Percentiles rank a stretch among this genome's conserved stretches.
Evolutionary conservation across 129 eudicot species (phyloP).

Genomic region (Tagetes erecta): DNA sequence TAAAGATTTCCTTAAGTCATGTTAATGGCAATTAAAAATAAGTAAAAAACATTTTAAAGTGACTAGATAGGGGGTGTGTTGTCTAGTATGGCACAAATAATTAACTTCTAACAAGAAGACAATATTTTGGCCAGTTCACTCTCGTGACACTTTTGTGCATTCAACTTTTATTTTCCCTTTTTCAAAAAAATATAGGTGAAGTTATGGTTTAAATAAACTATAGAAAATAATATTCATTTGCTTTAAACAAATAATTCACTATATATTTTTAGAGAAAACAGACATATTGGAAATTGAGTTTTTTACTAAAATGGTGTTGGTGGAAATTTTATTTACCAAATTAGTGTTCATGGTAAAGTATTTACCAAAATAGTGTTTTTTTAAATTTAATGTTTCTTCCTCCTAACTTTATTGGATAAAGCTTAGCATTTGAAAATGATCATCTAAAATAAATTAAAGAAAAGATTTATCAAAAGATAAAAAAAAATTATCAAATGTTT

Average conservation of each 20-base stretch:
- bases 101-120: slow-evolving; percentile 27
- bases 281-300: not conserved
- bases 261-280: not conserved
- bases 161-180: not conserved
- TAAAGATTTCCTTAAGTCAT: not conserved
- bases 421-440: too few species aligned
- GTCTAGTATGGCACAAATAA: slow-evolving; percentile 28
- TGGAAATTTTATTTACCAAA: too few species aligned
- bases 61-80: slow-evolving; percentile 31
- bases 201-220: not conserved
- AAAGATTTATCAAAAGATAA: too few species aligned
- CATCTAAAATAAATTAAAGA: too few species aligned
- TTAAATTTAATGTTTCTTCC: too few species aligned
- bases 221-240: slow-evolving; percentile 4
- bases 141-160: slow-evolving; percentile 33
- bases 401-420: too few species aligned
- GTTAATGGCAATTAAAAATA: not conserved
- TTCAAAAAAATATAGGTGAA: not conserved
- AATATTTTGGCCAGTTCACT: slow-evolving; percentile 27
- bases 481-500: too few species aligned
- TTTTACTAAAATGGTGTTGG: too few species aligned
- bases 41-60: not conserved
- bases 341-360: too few species aligned
- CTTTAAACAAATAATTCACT: not conserved
- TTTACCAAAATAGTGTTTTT: too few species aligned